Conservation (phyloP, 371 early-diverging fungal species). For the Dichotomocladium elegans region DNA sequence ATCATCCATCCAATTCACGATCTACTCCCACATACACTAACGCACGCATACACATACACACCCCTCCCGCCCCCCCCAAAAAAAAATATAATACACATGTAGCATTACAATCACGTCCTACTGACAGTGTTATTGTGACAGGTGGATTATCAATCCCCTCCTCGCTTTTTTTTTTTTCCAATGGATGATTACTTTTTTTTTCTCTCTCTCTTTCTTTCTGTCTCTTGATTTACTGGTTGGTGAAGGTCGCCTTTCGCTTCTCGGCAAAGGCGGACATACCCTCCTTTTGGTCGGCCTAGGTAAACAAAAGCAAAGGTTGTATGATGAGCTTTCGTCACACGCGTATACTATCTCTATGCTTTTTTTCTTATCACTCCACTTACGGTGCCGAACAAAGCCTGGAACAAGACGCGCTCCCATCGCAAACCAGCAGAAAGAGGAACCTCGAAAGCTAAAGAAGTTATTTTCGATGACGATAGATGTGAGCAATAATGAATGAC, state of each 20-base stretch:
- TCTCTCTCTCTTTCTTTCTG: background rate
- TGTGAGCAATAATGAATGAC: too few relatives aligned
- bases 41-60: constrained; percentile 5
- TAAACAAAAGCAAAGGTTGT: background rate
- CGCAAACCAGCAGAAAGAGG: constrained; percentile 82
- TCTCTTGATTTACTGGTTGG: constrained; percentile 66
- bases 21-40: background rate
- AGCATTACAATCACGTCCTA: too few relatives aligned
- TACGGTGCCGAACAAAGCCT: constrained; percentile 88
- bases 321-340: background rate
- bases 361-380: constrained; percentile 13
- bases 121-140: too few relatives aligned
- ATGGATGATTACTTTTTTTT: background rate
- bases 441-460: constrained; percentile 81
- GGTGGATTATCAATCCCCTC: too few relatives aligned
- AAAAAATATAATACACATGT: background rate
- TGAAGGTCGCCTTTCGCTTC: constrained; percentile 90
- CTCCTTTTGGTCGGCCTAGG: constrained; percentile 91
- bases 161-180: too few relatives aligned
- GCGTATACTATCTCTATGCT: background rate
- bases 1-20: too few relatives aligned
- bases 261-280: constrained; percentile 97
- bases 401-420: constrained; percentile 95
- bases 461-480: too few relatives aligned
- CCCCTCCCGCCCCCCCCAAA: background rate